Conservation (phyloP, 306 rosid genomes). For the Cajanus cajan region DNA sequence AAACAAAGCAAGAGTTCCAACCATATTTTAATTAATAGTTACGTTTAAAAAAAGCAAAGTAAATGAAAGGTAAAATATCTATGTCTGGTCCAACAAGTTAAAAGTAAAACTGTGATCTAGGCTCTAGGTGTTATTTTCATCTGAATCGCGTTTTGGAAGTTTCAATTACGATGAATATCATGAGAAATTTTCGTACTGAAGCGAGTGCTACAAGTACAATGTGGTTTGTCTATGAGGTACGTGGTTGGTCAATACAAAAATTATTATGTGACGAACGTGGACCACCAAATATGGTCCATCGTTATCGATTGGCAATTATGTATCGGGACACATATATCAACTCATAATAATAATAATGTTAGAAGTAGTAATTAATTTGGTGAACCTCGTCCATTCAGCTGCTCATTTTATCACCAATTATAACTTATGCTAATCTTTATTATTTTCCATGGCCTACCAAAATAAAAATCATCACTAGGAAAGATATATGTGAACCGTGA, state of each 20-base stretch:
- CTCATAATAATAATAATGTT: constrained; percentile 9
- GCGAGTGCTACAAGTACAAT: constrained; percentile 32
- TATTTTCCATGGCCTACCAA: constrained; percentile 43
- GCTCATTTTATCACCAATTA: constrained; percentile 1
- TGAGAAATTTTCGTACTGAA: not conserved
- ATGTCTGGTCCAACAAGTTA: not conserved
- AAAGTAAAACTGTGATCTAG: not conserved
- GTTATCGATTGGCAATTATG: constrained; percentile 29
- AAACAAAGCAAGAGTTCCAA: not conserved
- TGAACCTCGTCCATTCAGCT: constrained; percentile 27
- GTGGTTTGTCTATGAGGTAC: constrained; percentile 17
- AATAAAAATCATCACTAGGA: constrained; percentile 11
- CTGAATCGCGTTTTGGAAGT: constrained; percentile 15
- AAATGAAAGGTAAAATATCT: not conserved
- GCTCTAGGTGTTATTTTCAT: constrained; percentile 16
- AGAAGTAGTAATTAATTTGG: constrained; percentile 8
- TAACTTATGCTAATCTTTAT: constrained; percentile 22
- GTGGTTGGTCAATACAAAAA: constrained; percentile 24
- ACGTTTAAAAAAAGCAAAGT: not conserved
- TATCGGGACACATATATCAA: constrained; percentile 1
- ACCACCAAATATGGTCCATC: constrained; percentile 32
- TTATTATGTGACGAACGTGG: constrained; percentile 29
- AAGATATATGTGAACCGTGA: constrained; percentile 16
- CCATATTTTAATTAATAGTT: not conserved
- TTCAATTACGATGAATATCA: constrained; percentile 15